Base-by-base conservation (phyloP, 2,329 filamentous ascomycete genomes). In the Penicillium corylophilum region DNA sequence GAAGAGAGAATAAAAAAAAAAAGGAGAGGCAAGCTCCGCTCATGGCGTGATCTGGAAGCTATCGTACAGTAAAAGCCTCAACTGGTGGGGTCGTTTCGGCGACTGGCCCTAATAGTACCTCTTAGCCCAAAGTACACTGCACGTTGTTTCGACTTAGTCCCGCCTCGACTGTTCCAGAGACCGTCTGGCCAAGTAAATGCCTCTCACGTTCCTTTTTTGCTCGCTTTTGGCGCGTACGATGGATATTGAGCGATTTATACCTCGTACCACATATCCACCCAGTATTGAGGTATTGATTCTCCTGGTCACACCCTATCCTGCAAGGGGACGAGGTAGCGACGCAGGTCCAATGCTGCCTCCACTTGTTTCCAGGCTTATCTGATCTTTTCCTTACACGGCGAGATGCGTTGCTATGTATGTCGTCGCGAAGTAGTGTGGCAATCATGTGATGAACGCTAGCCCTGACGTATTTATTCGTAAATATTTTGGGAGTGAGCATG, bases 11-110 rank as follows among this genome's bases (percentile, higher is more conserved):
- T 9, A 36, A 36, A 16, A 8, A n/a, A 8, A 5, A 24, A 15
- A 31, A 53, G 46, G 51, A 55, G 51, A 24, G 49, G 48, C 35
- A 38, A 38, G 35, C 35, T 38, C 35, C 18, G 18, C 35, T 48
- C 48, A 55, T 53, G 35, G 16, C 35, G 18, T 20, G 16, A 38
- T 20, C 35, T 38, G 18, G 16, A 38, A 44, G 53, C 40, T 43
- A 49, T 48, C 41, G 22, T 28, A 49, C 51, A 52, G 22, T 28
- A 49, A 52, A 52, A 53, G 44, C 48, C 53, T 61, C 49, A 51
- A 36, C 6, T 41, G 48, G 42, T 53, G 46, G 45, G 49, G 39
- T 24, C 24, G 18, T 49, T 33, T 35, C 36, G 36, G 29, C 28
- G 20, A 33, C 33, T 56, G 44, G 16, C 20, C 10, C 16, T 35